These are phyloP conservation scores for Aspergillus glaucus DNA, from an alignment of 2,329 filamentous ascomycete genomes.

Conservation along the genomic window DNA sequence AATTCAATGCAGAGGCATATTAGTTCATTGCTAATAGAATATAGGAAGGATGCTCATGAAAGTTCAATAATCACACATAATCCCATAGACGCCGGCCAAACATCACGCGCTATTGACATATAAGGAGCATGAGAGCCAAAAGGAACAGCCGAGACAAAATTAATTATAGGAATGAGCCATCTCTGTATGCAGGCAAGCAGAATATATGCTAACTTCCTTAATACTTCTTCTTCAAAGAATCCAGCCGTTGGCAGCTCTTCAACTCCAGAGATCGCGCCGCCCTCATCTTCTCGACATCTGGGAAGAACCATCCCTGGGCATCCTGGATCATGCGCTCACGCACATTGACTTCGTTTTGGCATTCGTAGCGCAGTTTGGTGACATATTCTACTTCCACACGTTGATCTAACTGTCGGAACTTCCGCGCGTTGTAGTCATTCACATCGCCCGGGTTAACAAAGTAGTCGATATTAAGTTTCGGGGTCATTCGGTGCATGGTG, in stretches of 20 bases:
- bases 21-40: constrained; percentile 8
- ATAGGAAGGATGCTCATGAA: not conserved
- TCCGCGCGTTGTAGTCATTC: constrained; percentile 59
- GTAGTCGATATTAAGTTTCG: constrained; percentile 69
- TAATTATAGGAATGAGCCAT: constrained; percentile 5
- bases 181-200: not conserved
- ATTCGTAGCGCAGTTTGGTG: constrained; percentile 60
- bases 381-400: constrained; percentile 70
- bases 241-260: constrained; percentile 53
- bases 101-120: constrained; percentile 11
- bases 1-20: constrained; percentile 8
- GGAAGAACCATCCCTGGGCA: constrained; percentile 81
- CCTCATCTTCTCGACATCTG: constrained; percentile 72
- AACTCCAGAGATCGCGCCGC: constrained; percentile 58
- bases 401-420: constrained; percentile 69
- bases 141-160: constrained; percentile 4
- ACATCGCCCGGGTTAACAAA: constrained; percentile 77
- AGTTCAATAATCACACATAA: not conserved
- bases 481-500: constrained; percentile 66
- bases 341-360: constrained; percentile 64
- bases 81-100: constrained; percentile 10
- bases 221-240: constrained; percentile 41
- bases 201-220: constrained; percentile 9
- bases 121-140: constrained; percentile 3
- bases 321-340: constrained; percentile 65